phyloP scores from a whole-genome alignment of 495 filamentous ascomycete genomes.

The Bombardia bombarda region DNA sequence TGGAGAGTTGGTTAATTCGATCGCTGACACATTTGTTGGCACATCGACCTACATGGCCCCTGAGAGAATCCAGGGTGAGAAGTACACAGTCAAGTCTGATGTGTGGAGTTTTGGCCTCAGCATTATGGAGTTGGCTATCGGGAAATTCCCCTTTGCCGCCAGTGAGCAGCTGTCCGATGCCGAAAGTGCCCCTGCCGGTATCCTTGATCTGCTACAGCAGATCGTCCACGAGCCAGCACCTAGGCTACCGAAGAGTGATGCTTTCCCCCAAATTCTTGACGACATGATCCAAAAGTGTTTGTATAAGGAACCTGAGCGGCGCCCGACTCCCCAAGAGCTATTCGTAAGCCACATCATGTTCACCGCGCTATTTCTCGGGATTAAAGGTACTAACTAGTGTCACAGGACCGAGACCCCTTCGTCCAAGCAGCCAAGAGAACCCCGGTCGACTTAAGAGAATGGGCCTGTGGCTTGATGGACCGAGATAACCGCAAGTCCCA shows the following conservation, averaged over 20 bases:
- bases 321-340: constrained; percentile 87
- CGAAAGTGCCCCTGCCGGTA: constrained; percentile 79
- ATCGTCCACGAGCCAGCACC: constrained; percentile 96
- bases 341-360: constrained; percentile 55
- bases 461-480: constrained; percentile 87
- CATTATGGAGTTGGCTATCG: constrained; percentile 94
- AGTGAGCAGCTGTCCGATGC: constrained; percentile 57
- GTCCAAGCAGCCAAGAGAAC: constrained; percentile 92
- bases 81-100: constrained; percentile 96
- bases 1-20: constrained; percentile 90
- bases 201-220: constrained; percentile 90
- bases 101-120: constrained; percentile 98
- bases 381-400: constrained; percentile 11
- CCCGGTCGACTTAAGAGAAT: constrained; percentile 80
- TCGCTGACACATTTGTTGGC: constrained; percentile 95
- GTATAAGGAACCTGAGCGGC: constrained; percentile 74
- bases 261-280: constrained; percentile 88
- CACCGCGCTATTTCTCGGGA: not conserved
- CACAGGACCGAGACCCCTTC: constrained; percentile 80
- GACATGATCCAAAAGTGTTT: constrained; percentile 96
- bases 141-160: constrained; percentile 86
- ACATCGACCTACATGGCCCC: constrained; percentile 99
- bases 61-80: constrained; percentile 90
- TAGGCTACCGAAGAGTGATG: constrained; percentile 88
- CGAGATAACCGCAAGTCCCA: constrained; percentile 88